Conservation (phyloP, 2,329 filamentous ascomycete species). For the Parastagonospora nodorum region DNA sequence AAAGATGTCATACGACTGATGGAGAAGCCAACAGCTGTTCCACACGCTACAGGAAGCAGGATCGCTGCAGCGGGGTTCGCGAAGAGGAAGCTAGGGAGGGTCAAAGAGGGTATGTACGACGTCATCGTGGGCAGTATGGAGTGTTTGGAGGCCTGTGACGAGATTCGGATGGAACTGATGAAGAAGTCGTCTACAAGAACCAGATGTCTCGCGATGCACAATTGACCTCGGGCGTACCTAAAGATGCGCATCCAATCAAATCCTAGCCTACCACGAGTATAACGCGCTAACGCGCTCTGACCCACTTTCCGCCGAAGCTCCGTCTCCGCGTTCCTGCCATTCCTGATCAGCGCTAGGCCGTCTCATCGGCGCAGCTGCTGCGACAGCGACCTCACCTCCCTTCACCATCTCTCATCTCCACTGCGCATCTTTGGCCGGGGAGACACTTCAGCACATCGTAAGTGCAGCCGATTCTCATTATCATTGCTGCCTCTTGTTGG, state of each 20-base stretch:
- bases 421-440: slow-evolving; percentile 22
- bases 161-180: neutral
- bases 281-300: slow-evolving; percentile 15
- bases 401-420: slow-evolving; percentile 30
- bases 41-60: slow-evolving; percentile 74
- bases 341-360: slow-evolving; percentile 21
- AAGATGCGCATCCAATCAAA: slow-evolving; percentile 16
- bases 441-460: slow-evolving; percentile 44
- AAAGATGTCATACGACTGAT: slow-evolving; percentile 62
- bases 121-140: slow-evolving; percentile 64
- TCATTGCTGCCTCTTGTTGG: slow-evolving; percentile 35
- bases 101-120: slow-evolving; percentile 76
- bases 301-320: slow-evolving; percentile 27
- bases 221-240: neutral
- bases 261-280: slow-evolving; percentile 15
- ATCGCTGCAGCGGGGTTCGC: slow-evolving; percentile 73
- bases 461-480: slow-evolving; percentile 43
- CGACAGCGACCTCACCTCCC: slow-evolving; percentile 22
- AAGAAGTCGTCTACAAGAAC: slow-evolving; percentile 1
- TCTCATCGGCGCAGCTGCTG: slow-evolving; percentile 25
- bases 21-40: slow-evolving; percentile 73
- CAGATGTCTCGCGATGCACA: slow-evolving; percentile 10
- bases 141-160: neutral
- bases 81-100: slow-evolving; percentile 74
- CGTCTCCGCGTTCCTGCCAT: slow-evolving; percentile 11